Percentiles rank a stretch among this genome's conserved stretches.
phyloP scores from a whole-genome alignment of 163 green algal genomes.

The Scenedesmus sp. region DNA sequence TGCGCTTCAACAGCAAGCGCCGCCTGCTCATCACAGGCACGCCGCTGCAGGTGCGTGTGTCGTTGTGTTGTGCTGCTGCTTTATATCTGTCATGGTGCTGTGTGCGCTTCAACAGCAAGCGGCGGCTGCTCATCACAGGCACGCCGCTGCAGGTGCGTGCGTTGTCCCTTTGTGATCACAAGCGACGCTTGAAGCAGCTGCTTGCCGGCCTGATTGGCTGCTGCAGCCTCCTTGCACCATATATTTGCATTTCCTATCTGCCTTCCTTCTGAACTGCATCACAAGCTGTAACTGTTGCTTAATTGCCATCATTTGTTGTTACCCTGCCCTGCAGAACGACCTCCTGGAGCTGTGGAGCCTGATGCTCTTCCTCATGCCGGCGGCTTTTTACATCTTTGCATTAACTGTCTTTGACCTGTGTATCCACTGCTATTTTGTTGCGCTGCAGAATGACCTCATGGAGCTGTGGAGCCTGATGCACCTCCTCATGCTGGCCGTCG shows the following conservation, averaged over 20 bases:
- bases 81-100: too few species aligned
- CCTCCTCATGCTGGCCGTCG: constrained; percentile 97
- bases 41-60: constrained; percentile 35
- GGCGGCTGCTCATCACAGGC: constrained; percentile 95
- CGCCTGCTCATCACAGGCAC: constrained; percentile 95
- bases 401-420: neutral
- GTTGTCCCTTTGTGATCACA: too few species aligned
- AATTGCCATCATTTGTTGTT: too few species aligned
- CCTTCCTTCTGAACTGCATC: too few species aligned
- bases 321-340: constrained; percentile 92
- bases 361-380: constrained; percentile 99
- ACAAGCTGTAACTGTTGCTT: too few species aligned
- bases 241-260: constrained; percentile 31
- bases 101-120: constrained; percentile 96
- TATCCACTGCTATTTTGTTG: too few species aligned
- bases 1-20: constrained; percentile 97
- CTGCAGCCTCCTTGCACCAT: neutral
- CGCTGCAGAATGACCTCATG: constrained; percentile 98
- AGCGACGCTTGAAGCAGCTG: neutral
- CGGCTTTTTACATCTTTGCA: constrained; percentile 35
- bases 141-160: constrained; percentile 45
- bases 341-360: constrained; percentile 98
- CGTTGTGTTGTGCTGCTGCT: too few species aligned
- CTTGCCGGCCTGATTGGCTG: neutral
- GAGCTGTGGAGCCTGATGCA: constrained; percentile 98